Evolutionary conservation across 495 filamentous ascomycete genomes (phyloP).

Genomic region (Neurospora sp.): DNA sequence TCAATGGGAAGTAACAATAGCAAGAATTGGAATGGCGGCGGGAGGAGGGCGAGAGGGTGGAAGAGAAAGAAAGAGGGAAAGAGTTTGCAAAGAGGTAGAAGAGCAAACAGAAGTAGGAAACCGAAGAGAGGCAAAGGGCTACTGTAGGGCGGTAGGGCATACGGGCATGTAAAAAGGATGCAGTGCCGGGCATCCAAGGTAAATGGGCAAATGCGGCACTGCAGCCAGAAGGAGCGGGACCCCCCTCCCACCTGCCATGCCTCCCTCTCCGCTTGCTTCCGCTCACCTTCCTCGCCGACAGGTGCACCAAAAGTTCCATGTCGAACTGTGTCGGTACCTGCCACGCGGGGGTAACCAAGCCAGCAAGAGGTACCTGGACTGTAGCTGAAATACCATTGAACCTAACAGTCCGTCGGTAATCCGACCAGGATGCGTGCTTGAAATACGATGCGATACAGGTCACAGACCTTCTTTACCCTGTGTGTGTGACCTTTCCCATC

Average conservation of each 20-base stretch:
- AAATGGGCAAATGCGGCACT: neutral
- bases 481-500: neutral
- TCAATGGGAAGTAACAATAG: neutral
- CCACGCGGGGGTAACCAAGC: neutral
- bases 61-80: neutral
- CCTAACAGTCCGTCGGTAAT: neutral
- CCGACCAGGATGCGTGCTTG: neutral
- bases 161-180: neutral
- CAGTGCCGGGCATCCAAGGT: neutral
- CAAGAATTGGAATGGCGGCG: constrained; percentile 1
- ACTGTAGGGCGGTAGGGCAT: neutral
- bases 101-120: neutral
- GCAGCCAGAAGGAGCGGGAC: neutral
- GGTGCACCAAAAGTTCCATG: neutral
- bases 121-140: neutral
- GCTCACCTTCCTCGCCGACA: neutral
- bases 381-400: neutral
- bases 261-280: neutral
- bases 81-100: constrained; percentile 1
- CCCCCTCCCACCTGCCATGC: neutral
- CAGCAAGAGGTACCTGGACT: neutral
- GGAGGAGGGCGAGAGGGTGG: neutral
- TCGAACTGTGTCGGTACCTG: neutral
- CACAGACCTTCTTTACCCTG: neutral
- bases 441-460: neutral